Evolutionary conservation across 2,329 filamentous ascomycete species (phyloP).

Genomic region (Trichothecium roseum): DNA sequence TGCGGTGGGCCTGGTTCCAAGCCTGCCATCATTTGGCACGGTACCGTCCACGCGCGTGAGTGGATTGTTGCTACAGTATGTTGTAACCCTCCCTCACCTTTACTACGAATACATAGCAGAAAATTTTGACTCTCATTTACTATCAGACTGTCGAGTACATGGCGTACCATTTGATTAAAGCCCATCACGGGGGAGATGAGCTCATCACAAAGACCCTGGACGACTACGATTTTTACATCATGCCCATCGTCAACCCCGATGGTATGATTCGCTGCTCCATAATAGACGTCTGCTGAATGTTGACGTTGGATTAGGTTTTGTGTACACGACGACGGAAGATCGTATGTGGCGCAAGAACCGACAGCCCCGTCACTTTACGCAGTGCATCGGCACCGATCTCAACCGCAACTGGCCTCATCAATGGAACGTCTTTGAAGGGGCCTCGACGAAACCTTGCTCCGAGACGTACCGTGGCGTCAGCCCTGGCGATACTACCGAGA

Average conservation of each 20-base stretch:
- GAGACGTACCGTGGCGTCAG: conserved; percentile 30
- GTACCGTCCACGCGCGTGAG: conserved; percentile 48
- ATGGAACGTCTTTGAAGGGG: conserved; percentile 34
- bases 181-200: conserved; percentile 10
- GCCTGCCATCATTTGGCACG: conserved; percentile 45
- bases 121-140: background rate
- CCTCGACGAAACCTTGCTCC: conserved; percentile 33
- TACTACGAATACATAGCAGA: too few relatives aligned
- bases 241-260: conserved; percentile 53
- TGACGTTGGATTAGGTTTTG: too few relatives aligned
- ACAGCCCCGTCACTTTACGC: conserved; percentile 20
- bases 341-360: conserved; percentile 49
- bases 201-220: conserved; percentile 29
- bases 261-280: too few relatives aligned
- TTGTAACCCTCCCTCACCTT: background rate
- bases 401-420: conserved; percentile 45
- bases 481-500: conserved; percentile 35
- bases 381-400: conserved; percentile 36
- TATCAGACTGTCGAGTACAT: conserved; percentile 38
- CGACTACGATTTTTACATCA: conserved; percentile 56
- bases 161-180: conserved; percentile 32
- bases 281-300: too few relatives aligned
- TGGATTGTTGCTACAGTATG: conserved; percentile 38
- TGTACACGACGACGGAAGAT: conserved; percentile 40
- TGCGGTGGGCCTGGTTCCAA: conserved; percentile 30